Evolutionary conservation across 1,284 basidiomycete genomes (phyloP), one percentile per base, ranked within the genome.

Genomic region (Sporisorium exsertum): DNA sequence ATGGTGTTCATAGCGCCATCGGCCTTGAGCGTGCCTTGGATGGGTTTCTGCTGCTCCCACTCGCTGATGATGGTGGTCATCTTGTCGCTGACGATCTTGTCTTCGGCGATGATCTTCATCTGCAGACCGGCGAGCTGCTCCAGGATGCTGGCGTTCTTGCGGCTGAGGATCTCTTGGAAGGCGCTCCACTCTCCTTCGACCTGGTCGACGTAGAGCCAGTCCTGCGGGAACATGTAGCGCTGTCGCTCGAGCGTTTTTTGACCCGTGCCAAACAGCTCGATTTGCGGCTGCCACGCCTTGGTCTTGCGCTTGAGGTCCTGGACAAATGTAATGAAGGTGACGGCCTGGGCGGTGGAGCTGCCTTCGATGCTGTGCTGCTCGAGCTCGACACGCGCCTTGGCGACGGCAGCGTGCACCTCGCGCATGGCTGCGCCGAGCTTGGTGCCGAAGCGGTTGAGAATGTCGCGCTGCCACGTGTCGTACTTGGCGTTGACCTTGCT

Each of bases 121-220:
- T 98, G 96, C 22, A 99, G 88, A 3, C 95, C 95, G 66, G 94
- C 95, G 49, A 96, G 89, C 86, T 99, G 97, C 86, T 99, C 96
- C 88, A 97, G 94, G 83, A 99, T 99, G 27, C 93, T 93, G 83
- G 96, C 94, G 81, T 95, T 97, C 91, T 99, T 99, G 81, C 96
- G 90, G 87, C 94, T 95, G 85, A 99, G 88, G 70, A 99, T 97
- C 87, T 99, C 96, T 75, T 95, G 95, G 88, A 97, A 97, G 22
- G 96, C 95, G 82, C 93, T 94, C 95, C 95, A 98, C 87, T 99
- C 97, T 53, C 95, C 94, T 76, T 94, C 90, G 52, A 99, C 90
- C 86, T 98, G 96, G 86, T 99, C 97, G 79, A 94, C 94, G 86
- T 98, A 97, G 0, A 99, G 90, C 97, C 97, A 99, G 85, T 99